These are phyloP conservation scores for Phyllosticta citriasiana DNA, from an alignment of 2,329 filamentous ascomycete species.

Conservation along the genomic window DNA sequence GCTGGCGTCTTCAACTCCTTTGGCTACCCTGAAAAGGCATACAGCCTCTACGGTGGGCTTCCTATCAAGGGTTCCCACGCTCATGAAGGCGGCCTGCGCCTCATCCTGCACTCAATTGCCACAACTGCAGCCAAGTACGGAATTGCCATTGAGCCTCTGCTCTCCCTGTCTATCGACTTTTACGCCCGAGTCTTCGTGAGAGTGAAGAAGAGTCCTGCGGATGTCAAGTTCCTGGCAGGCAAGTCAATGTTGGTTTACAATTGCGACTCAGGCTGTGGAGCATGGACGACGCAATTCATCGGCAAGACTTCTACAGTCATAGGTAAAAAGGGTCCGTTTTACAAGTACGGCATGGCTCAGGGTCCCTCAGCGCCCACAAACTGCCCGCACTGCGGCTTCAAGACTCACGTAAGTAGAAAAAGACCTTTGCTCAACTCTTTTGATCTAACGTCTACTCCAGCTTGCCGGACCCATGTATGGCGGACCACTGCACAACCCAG, in stretches of 20 bases:
- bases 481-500: constrained; percentile 73
- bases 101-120: constrained; percentile 76
- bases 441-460: constrained; percentile 11
- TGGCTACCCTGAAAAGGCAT: constrained; percentile 90
- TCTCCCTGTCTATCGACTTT: constrained; percentile 93
- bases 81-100: constrained; percentile 79
- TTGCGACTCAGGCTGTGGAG: constrained; percentile 84
- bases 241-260: constrained; percentile 91
- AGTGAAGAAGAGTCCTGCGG: constrained; percentile 65
- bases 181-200: constrained; percentile 85
- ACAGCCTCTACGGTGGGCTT: constrained; percentile 82
- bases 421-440: background rate
- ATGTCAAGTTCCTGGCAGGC: constrained; percentile 81
- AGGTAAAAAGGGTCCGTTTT: constrained; percentile 63
- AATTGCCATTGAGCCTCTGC: constrained; percentile 75
- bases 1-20: constrained; percentile 90
- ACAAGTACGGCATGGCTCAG: constrained; percentile 67
- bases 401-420: constrained; percentile 51
- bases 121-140: constrained; percentile 76
- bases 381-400: constrained; percentile 77
- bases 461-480: constrained; percentile 91
- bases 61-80: constrained; percentile 76
- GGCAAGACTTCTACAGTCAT: constrained; percentile 56
- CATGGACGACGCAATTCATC: constrained; percentile 76
- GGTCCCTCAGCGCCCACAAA: constrained; percentile 55